Base-by-base conservation (phyloP, 225 moss, liverwort and hornwort genomes). In the Asterella californica region DNA sequence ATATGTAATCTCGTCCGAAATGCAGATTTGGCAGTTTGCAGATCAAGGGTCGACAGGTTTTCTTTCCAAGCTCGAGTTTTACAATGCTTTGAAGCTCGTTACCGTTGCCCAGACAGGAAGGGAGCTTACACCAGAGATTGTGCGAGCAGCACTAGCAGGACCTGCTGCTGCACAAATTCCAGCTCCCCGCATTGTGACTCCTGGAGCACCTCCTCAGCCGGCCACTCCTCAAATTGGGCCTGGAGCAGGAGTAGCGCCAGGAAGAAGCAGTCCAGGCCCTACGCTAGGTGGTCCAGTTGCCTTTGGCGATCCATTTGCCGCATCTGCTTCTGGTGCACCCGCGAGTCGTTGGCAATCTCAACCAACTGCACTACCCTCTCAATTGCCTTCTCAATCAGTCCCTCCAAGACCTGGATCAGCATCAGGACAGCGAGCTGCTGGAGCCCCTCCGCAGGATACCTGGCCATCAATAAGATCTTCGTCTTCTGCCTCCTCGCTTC, bases 1-100 rank as follows among this genome's bases (percentile, higher is more conserved):
- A 54, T 45, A 74, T 61, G 24, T 46, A 59, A 67, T 74, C 77
- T 48, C 53, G 32, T 79, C 34, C 9, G 14, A 64, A 62, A 78
- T 88, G 79, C 91, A 97, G 99, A 95, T 99, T 84, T 99, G 99
- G 99, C 99, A 99, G 82, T 92, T 92, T 83, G 91, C 93, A 69
- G 95, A 95, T 91, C 85, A 90, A 88, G 91, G 87, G 71, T 90
- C 90, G 48, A 83, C 88, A 54, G 95, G 99, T 36, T 93, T 86
- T 78, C 95, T 99, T 72, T 86, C 95, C 34, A 92, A 89, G 70
- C 89, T 86, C 33, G 93, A 95, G 82, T 99, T 99, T 53, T 92
- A 88, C 83, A 93, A 99, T 82, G 94, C 99, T 27, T 89, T 99
- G 83, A 99, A 99, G 82, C 92, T 99, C n/a, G 93, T 99, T 79